Conservation (phyloP, 495 filamentous ascomycete species). For the Cercophora samala region DNA sequence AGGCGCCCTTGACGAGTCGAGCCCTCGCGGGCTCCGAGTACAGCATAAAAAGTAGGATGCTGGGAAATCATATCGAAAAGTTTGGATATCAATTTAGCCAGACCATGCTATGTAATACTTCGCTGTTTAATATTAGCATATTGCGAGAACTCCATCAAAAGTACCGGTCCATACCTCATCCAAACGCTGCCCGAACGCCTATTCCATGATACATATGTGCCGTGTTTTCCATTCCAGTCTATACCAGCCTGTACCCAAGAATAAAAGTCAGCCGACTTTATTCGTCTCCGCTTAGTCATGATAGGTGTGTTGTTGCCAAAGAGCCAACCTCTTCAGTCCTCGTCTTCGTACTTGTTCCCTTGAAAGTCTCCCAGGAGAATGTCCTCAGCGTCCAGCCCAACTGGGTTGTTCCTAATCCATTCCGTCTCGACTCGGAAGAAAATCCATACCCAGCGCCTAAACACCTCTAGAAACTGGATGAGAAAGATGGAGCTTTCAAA, state of each 20-base stretch:
- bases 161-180: neutral
- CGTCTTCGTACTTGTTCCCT: constrained; percentile 41
- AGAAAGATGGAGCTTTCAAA: constrained; percentile 80
- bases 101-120: neutral
- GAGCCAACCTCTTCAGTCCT: constrained; percentile 28
- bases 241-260: neutral
- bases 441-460: constrained; percentile 91
- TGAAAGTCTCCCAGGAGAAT: constrained; percentile 46
- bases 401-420: constrained; percentile 57
- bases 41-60: neutral
- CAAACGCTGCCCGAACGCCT: neutral
- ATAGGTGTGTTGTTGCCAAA: neutral
- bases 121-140: neutral
- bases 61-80: neutral
- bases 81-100: neutral
- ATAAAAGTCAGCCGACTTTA: neutral
- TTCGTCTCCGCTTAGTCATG: neutral
- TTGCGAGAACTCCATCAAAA: neutral
- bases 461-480: constrained; percentile 81
- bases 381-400: constrained; percentile 41
- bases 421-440: constrained; percentile 94
- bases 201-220: neutral
- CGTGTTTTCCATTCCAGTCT: neutral
- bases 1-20: neutral
- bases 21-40: neutral